Evolutionary conservation across 2,329 filamentous ascomycete genomes (phyloP), one percentile per base, ranked within the genome.

Genomic region (Ceratocystis cacaofunesta): DNA sequence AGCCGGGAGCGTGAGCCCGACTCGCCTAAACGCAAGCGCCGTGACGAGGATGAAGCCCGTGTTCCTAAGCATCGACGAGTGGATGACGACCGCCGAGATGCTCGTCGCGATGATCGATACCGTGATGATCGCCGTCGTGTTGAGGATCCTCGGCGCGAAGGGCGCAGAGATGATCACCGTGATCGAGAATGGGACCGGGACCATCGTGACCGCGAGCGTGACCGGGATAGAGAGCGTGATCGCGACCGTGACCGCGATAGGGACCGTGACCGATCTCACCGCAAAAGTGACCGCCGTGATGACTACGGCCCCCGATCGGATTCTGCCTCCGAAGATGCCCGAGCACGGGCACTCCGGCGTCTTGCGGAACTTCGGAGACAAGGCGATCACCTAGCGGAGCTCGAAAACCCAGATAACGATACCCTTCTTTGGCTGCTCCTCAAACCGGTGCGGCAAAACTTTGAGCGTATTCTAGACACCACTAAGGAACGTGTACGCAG

Each of bases 261-360:
- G 3, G 71, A 70, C 2, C 67, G 68, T 10, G 70, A 70, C 5
- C 68, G 74, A 73, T 76, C 81, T 68, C 79, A 82, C 58, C 83
- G 85, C 65, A 82, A 84, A 65, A 70, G 17, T 71, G 79, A 83
- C 62, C 82, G 84, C 70, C 81, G 86, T 73, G 95, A 95, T 73
- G 90, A 94, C 67, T 86, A 90, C 72, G 25, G 68, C 69, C n/a
- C 71, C 71, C 15, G 75, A 72, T 19, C 73, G 73, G 46, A 61
- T n/a, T 58, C 46, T 1, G 52, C 41, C 19, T 48, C 25, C 5
- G 74, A 77, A 67, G 77, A 78, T 67, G 74, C 76, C 12, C 74
- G 76, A 67, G 72, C 75, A 65, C 79, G 72, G 68, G 76, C 73
- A 22, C 72, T 77, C 62, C 73, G 72, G 61, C 77, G 74, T 61